These are phyloP conservation scores for Aspergillus bertholletiae DNA, from an alignment of 495 filamentous ascomycete species.

Conservation along the genomic window DNA sequence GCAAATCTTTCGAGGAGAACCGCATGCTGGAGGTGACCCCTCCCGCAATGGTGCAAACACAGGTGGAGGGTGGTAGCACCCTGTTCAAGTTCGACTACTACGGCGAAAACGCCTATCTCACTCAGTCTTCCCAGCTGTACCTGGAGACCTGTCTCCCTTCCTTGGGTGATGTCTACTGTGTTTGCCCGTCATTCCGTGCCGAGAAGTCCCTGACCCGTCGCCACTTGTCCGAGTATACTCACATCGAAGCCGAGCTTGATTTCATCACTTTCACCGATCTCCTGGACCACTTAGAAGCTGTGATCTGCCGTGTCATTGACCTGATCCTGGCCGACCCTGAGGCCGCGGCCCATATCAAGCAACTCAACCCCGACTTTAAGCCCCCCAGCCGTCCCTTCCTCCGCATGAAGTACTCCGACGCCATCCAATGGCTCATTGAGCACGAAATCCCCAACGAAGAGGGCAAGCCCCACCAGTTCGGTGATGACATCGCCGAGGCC, in stretches of 20 bases:
- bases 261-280: slow-evolving; percentile 93
- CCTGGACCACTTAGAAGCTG: slow-evolving; percentile 81
- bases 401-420: slow-evolving; percentile 93
- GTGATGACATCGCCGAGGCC: slow-evolving; percentile 97
- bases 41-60: slow-evolving; percentile 96
- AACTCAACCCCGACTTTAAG: slow-evolving; percentile 86
- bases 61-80: slow-evolving; percentile 93
- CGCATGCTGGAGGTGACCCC: slow-evolving; percentile 82
- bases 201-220: slow-evolving; percentile 94
- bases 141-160: slow-evolving; percentile 92
- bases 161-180: slow-evolving; percentile 92
- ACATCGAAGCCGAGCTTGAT: slow-evolving; percentile 95
- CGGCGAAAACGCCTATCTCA: slow-evolving; percentile 88
- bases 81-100: slow-evolving; percentile 96
- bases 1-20: slow-evolving; percentile 73
- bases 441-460: slow-evolving; percentile 93
- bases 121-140: slow-evolving; percentile 96
- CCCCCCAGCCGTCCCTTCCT: slow-evolving; percentile 81
- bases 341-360: slow-evolving; percentile 64
- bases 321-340: slow-evolving; percentile 67
- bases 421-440: slow-evolving; percentile 87
- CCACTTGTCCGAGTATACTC: slow-evolving; percentile 94
- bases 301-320: slow-evolving; percentile 86
- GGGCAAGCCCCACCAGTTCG: slow-evolving; percentile 81
- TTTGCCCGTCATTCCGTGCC: slow-evolving; percentile 97